A percentile compares a stretch with the other conserved stretches of the same genome.
These are phyloP conservation scores for Sergeia podlipaevii DNA, from an alignment of 208 protist species.

Conservation along the genomic window DNA sequence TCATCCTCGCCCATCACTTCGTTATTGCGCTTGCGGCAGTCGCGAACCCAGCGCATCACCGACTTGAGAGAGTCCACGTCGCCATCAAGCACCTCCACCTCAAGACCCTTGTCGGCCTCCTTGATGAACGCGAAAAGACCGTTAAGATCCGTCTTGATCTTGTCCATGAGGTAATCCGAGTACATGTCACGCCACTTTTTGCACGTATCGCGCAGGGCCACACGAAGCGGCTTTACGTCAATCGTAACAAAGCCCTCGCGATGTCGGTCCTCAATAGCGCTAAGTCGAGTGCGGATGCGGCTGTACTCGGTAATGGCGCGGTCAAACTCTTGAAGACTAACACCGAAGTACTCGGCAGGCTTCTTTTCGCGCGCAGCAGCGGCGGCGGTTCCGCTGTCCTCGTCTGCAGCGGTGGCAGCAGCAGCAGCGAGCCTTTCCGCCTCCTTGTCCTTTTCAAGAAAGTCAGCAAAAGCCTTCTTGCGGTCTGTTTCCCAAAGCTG, in stretches of 20 bases:
- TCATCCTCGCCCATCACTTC: slow-evolving; percentile 86
- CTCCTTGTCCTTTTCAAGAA: slow-evolving; percentile 75
- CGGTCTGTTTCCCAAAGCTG: slow-evolving; percentile 92
- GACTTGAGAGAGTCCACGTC: slow-evolving; percentile 89
- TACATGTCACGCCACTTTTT: slow-evolving; percentile 95
- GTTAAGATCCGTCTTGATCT: slow-evolving; percentile 83
- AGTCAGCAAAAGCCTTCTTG: slow-evolving; percentile 83
- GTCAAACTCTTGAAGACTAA: slow-evolving; percentile 92
- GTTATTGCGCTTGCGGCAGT: slow-evolving; percentile 83
- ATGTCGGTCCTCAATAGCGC: slow-evolving; percentile 85
- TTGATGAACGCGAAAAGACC: slow-evolving; percentile 91
- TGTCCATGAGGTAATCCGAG: slow-evolving; percentile 92
- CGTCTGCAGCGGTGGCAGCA: slow-evolving; percentile 12
- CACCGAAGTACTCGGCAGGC: slow-evolving; percentile 85
- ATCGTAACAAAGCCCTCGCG: slow-evolving; percentile 91
- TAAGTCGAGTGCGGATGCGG: slow-evolving; percentile 73
- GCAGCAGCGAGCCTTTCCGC: slow-evolving; percentile 3
- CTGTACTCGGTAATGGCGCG: slow-evolving; percentile 93
- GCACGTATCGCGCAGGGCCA: slow-evolving; percentile 89
- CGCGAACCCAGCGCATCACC: slow-evolving; percentile 92
- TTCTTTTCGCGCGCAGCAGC: slow-evolving; percentile 26
- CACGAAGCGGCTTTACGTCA: slow-evolving; percentile 95
- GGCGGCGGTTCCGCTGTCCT: slow-evolving; percentile 3
- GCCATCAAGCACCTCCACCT: slow-evolving; percentile 90
- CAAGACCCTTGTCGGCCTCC: slow-evolving; percentile 88